A percentile compares a stretch with the other conserved stretches of the same genome.
Evolutionary conservation across 345 rosid species (phyloP).

Genomic region (Eutrema japonicum): DNA sequence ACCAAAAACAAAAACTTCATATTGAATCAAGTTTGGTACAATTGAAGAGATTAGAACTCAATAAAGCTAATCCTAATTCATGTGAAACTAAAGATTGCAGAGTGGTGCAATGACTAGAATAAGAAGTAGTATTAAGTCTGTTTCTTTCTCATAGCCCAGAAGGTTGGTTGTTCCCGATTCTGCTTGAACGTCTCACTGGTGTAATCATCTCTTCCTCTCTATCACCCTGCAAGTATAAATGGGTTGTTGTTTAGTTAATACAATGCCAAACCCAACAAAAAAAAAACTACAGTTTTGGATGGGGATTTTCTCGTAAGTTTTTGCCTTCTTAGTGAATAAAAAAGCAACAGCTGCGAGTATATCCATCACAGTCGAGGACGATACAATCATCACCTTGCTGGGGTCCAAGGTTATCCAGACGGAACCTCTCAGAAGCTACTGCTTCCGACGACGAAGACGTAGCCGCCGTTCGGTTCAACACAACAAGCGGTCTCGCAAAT

Average conservation of each 20-base stretch:
- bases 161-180: constrained; percentile 58
- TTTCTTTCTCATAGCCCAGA: constrained; percentile 49
- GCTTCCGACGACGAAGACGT: constrained; percentile 17
- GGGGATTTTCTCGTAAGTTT: constrained; percentile 64
- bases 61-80: constrained; percentile 12
- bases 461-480: constrained; percentile 45
- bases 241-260: constrained; percentile 12
- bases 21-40: too few relatives aligned
- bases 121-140: neutral
- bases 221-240: constrained; percentile 50
- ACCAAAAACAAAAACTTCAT: too few relatives aligned
- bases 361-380: too few relatives aligned
- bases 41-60: constrained; percentile 5
- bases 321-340: too few relatives aligned
- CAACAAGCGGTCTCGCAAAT: constrained; percentile 35
- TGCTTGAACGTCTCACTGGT: constrained; percentile 88
- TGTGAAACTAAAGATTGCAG: constrained; percentile 31
- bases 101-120: constrained; percentile 35
- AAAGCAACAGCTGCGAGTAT: too few relatives aligned
- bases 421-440: constrained; percentile 52
- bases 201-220: constrained; percentile 60
- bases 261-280: neutral
- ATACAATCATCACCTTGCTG: constrained; percentile 32
- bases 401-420: constrained; percentile 82
- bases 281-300: neutral